Evolutionary conservation across 345 rosid genomes (phyloP).

Genomic region (Combretum micranthum): DNA sequence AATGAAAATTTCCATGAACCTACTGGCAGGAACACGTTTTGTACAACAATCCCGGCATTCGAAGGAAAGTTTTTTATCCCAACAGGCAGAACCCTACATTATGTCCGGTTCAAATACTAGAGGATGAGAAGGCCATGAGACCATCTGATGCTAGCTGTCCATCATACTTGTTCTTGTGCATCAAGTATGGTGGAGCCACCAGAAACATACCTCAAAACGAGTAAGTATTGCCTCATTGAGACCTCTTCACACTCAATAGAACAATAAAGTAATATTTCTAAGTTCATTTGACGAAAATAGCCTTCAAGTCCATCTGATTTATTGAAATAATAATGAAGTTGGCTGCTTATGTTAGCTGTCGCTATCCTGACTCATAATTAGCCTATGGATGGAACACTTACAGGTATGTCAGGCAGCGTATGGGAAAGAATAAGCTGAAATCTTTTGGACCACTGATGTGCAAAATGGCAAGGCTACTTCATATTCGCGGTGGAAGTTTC

Average conservation of each 20-base stretch:
- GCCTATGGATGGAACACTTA: neutral
- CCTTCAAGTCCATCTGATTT: too few relatives aligned
- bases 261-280: too few relatives aligned
- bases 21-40: constrained; percentile 42
- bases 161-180: constrained; percentile 48
- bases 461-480: constrained; percentile 40
- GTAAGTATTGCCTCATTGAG: constrained; percentile 16
- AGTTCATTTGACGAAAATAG: too few relatives aligned
- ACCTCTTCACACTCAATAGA: too few relatives aligned
- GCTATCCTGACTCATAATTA: neutral
- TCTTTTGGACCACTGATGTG: constrained; percentile 51
- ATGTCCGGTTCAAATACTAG: constrained; percentile 50
- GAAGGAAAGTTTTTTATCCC: constrained; percentile 41
- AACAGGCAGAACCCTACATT: constrained; percentile 35
- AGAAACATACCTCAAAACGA: constrained; percentile 61
- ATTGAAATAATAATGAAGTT: too few relatives aligned
- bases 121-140: constrained; percentile 59
- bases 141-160: constrained; percentile 48
- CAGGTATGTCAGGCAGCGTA: constrained; percentile 59
- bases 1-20: neutral
- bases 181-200: constrained; percentile 59
- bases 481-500: constrained; percentile 48
- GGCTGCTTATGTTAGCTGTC: too few relatives aligned
- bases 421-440: constrained; percentile 61
- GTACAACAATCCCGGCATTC: constrained; percentile 39